Evolutionary conservation across 495 filamentous ascomycete species (phyloP), one percentile per base, ranked within the genome.

Genomic region (Annulohypoxylon stygium): DNA sequence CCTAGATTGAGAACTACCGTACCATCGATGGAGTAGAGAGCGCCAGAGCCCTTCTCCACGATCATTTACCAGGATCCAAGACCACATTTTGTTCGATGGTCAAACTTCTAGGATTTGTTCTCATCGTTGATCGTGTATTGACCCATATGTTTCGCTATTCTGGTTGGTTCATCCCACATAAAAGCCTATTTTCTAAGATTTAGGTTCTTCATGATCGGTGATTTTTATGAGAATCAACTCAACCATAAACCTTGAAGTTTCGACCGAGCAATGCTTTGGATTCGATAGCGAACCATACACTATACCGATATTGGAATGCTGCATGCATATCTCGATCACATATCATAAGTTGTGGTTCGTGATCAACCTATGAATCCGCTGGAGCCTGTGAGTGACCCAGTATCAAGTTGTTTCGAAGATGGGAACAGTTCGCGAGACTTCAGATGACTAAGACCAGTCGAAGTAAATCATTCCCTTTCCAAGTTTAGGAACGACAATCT

Each of bases 351-450:
- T 18, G 2, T 25, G 23, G 23, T 51, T 51, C 23, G 47, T 51
- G 47, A 51, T 51, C 47, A 9, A 41, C 37, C 37, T 41, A 41
- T 12, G 37, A 41, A 41, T 41, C 37, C 37, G 12, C 12, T 41
- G 8, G 10, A 41, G 45, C n/a, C 33, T 12, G 39, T 23, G 34
- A 47, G 33, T 34, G 18, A 6, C 20, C 26, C 26, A 26, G 6
- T 25, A 8, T 48, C 30, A 34, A 55, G 26, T 47, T 48, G n/a
- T 45, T 25, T 57, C 48, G 58, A 37, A 54, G 67, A 18, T 58
- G 47, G 58, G 67, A 23, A 34, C 26, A 63, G 57, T 50, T 47
- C 10, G n/a, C 26, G 16, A 36, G 57, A 64, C 50, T 64, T 59
- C n/a, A 26, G 23, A 64, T 64, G 18, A 45, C 57, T 59, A 16